Base-by-base conservation (phyloP, 331 rosid genomes). In the Acacia concinna region DNA sequence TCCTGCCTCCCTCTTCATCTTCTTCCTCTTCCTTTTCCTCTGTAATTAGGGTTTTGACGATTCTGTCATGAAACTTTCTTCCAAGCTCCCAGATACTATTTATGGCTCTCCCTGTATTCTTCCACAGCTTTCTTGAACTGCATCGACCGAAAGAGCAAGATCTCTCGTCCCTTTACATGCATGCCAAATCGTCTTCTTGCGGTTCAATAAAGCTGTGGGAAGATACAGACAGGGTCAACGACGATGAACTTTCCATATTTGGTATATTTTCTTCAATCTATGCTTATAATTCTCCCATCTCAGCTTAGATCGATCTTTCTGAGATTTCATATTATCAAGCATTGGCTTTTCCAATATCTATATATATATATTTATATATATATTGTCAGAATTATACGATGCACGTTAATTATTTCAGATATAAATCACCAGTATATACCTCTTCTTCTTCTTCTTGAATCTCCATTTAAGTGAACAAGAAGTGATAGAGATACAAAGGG, bases 101-200 rank as follows among this genome's bases (percentile, higher is more conserved):
- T 78, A 82, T 95, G 98, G 82, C 79, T 85, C 97, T 96, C 87
- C 88, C 87, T 88, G 93, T 91, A 90, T 93, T 93, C 89, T 96
- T 96, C 99, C 99, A 96, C 99, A 96, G 99, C 99, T 96, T 96
- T 96, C 99, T 96, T 96, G 99, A 96, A 96, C 99, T 90, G 99
- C 99, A 91, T 88, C 88, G 30, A 49, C 20, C 20, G 21, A 20
- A 83, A 81, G 94, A 64, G 70, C 66, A 63, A 56, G 69, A 27
- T 7, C 27, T 66, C 59, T n/a, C 59, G n/a, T n/a, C n/a, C n/a
- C n/a, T n/a, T 84, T 83, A 73, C 85, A 84, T 80, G 87, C 77
- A 71, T 51, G 79, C 21, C 73, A 79, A 79, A 73, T 85, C 68
- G 31, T 66, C 73, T 79, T 75, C 68, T 77, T 91, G 99, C 96